Evolutionary conservation across 1,284 basidiomycete species (phyloP).

Genomic region (Cryptococcus hybrid): DNA sequence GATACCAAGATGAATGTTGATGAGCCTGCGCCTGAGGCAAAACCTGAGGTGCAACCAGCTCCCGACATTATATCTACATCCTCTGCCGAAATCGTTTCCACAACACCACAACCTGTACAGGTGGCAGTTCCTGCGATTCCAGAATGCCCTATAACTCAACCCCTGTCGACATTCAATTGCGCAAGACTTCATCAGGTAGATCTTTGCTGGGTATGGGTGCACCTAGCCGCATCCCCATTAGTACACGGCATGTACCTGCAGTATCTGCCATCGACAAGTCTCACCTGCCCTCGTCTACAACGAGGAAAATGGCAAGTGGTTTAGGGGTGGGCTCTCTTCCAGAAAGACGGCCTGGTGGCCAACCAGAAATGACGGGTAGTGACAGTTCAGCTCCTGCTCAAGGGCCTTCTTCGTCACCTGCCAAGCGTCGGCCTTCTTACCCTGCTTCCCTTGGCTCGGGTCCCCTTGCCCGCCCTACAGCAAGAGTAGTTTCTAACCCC

Average conservation of each 20-base stretch:
- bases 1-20: background rate
- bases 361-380: constrained; percentile 4
- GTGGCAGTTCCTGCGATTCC: background rate
- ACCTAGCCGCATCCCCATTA: constrained; percentile 12
- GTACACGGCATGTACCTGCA: background rate
- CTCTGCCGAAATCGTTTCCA: no score
- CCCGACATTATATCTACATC: background rate
- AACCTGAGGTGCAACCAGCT: background rate
- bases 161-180: background rate
- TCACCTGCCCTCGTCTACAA: background rate
- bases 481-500: constrained; percentile 42
- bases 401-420: background rate
- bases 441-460: constrained; percentile 42
- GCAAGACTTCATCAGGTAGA: background rate
- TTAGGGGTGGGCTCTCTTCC: constrained; percentile 7
- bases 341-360: constrained; percentile 15
- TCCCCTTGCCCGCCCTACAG: constrained; percentile 29
- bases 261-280: constrained; percentile 3
- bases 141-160: background rate
- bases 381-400: background rate
- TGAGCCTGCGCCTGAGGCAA: background rate
- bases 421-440: constrained; percentile 37
- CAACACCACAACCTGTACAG: background rate
- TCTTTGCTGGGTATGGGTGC: constrained; percentile 8
- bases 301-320: background rate